These are phyloP conservation scores for Colletotrichum navitas DNA, from an alignment of 2,329 filamentous ascomycete species.

Conservation along the genomic window DNA sequence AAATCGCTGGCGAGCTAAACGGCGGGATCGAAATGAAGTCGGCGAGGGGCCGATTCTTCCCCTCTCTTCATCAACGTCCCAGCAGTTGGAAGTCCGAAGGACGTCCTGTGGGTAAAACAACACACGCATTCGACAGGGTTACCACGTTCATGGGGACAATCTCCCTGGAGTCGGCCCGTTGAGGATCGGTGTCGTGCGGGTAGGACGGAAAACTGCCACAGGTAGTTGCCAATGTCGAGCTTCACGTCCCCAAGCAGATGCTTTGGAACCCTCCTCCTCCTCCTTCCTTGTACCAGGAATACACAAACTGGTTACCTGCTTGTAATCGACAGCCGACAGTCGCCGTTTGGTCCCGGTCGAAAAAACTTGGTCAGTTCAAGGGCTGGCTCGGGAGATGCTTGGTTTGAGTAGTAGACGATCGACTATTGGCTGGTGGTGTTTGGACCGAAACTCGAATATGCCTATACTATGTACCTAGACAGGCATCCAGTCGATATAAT, in stretches of 20 bases:
- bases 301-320: too few relatives aligned
- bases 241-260: neutral
- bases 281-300: too few relatives aligned
- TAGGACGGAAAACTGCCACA: slow-evolving; percentile 3
- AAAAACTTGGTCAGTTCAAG: too few relatives aligned
- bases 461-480: neutral
- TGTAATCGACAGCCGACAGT: too few relatives aligned
- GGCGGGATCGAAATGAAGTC: slow-evolving; percentile 12
- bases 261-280: too few relatives aligned
- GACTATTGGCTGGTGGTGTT: too few relatives aligned
- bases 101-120: neutral
- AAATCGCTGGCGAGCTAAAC: neutral
- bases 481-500: neutral
- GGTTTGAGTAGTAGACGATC: too few relatives aligned
- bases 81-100: neutral
- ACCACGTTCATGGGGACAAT: slow-evolving; percentile 16
- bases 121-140: slow-evolving; percentile 21
- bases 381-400: too few relatives aligned
- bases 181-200: slow-evolving; percentile 8
- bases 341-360: too few relatives aligned
- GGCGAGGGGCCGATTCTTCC: neutral
- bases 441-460: neutral
- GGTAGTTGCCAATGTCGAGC: neutral
- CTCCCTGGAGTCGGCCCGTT: slow-evolving; percentile 20
- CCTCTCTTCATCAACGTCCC: neutral